A percentile compares a stretch with the other conserved stretches of the same genome.
Conservation (phyloP, 2,329 filamentous ascomycete genomes). For the Diaporthe sp. region DNA sequence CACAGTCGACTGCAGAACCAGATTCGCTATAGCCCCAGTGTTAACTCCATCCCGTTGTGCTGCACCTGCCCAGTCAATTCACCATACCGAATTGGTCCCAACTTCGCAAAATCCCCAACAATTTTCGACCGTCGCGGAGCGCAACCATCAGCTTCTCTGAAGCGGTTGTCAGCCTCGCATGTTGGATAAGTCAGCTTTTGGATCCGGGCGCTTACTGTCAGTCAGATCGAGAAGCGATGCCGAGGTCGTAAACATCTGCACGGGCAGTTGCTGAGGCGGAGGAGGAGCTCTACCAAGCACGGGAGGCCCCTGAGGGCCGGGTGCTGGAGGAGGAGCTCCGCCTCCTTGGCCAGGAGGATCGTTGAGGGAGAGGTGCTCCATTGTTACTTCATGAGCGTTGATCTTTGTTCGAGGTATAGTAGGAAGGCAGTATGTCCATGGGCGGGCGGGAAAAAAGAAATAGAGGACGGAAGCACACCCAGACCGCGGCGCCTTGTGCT, state of each 20-base stretch:
- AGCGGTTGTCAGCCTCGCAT: constrained; percentile 20
- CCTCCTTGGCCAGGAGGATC: constrained; percentile 58
- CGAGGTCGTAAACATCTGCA: constrained; percentile 98
- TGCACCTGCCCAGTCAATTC: constrained; percentile 25
- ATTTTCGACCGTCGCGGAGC: constrained; percentile 92
- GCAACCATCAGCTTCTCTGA: constrained; percentile 95
- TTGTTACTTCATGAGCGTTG: constrained; percentile 52
- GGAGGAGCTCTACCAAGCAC: constrained; percentile 46
- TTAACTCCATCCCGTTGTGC: constrained; percentile 44
- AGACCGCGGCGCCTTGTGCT: neutral
- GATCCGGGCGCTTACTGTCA: constrained; percentile 79
- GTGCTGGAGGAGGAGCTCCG: constrained; percentile 48
- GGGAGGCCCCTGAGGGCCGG: constrained; percentile 46
- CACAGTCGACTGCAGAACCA: constrained; percentile 92
- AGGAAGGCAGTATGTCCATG: constrained; percentile 39
- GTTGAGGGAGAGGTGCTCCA: constrained; percentile 69
- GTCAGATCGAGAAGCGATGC: constrained; percentile 96
- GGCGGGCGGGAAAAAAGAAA: constrained; percentile 5
- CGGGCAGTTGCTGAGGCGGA: constrained; percentile 68
- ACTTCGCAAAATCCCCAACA: constrained; percentile 91
- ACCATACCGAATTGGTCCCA: constrained; percentile 97
- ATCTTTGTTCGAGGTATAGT: constrained; percentile 31
- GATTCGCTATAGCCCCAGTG: constrained; percentile 65
- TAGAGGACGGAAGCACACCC: constrained; percentile 4
- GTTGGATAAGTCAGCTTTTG: neutral